phyloP scores from a whole-genome alignment of 345 rosid species.

The Crucihimalaya himalaica region DNA sequence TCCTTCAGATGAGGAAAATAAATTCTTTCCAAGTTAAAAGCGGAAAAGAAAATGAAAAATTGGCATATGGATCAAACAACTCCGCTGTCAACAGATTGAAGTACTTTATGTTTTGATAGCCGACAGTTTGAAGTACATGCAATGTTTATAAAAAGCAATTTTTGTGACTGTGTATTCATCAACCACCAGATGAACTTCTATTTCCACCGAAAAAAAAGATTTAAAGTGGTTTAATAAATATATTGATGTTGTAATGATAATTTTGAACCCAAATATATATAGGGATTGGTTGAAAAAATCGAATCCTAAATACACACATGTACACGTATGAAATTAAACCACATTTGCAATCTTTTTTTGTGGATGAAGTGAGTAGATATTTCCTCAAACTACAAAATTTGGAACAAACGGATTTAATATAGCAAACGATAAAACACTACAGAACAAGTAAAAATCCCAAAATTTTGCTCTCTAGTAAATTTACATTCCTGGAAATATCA shows the following conservation, averaged over 20 bases:
- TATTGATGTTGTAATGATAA: neutral
- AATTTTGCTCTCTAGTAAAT: conserved; percentile 39
- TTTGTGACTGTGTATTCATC: neutral
- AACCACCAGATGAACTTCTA: neutral
- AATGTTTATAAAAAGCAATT: neutral
- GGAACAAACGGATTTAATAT: conserved; percentile 7
- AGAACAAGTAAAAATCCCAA: conserved; percentile 18
- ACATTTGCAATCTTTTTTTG: neutral
- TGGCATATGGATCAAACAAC: neutral
- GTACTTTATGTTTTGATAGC: neutral
- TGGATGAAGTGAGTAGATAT: neutral
- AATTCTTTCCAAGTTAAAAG: neutral
- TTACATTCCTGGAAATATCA: conserved; percentile 47
- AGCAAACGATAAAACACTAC: neutral
- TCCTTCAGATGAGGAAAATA: neutral
- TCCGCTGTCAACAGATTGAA: neutral
- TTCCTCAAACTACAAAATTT: conserved; percentile 4
- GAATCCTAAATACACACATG: neutral
- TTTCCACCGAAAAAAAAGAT: neutral
- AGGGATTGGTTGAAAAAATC: neutral
- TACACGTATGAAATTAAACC: neutral
- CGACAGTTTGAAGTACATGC: neutral
- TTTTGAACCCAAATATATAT: neutral
- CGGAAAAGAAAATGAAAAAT: neutral
- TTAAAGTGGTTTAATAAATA: neutral